Percentiles rank a stretch among this genome's conserved stretches.
Evolutionary conservation across 768 basidiomycete species (phyloP).

Genomic region (Tylopilus sp.): DNA sequence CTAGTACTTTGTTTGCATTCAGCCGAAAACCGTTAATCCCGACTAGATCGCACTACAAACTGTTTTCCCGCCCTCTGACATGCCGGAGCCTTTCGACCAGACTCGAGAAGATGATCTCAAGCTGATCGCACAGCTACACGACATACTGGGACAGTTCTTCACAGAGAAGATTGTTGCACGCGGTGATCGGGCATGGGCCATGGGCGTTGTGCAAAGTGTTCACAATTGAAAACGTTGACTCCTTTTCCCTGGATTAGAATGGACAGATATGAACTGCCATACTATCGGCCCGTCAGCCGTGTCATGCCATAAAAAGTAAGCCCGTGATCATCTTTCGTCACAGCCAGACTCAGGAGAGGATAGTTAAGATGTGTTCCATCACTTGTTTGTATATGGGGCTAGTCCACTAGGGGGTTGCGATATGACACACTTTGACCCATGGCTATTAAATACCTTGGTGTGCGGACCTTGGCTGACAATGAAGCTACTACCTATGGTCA

Average conservation of each 20-base stretch:
- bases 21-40: background rate
- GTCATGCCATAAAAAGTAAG: too few species aligned
- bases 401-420: background rate
- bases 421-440: background rate
- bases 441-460: background rate
- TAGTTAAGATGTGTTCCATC: background rate
- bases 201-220: conserved; percentile 45
- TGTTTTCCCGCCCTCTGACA: conserved; percentile 54
- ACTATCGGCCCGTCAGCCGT: background rate
- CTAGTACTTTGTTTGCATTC: background rate
- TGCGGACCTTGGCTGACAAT: background rate
- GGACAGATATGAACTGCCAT: background rate
- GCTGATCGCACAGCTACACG: conserved; percentile 44
- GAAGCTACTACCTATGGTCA: background rate
- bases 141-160: conserved; percentile 61
- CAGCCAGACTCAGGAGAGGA: background rate
- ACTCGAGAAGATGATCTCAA: conserved; percentile 45
- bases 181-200: conserved; percentile 63
- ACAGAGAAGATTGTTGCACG: conserved; percentile 44
- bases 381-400: background rate
- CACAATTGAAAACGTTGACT: conserved; percentile 10
- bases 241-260: background rate
- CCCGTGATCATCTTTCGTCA: background rate
- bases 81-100: conserved; percentile 55
- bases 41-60: conserved; percentile 59